Evolutionary conservation across 192 early-diverging fungal genomes (phyloP).

Genomic region (Mortierella claussenii): DNA sequence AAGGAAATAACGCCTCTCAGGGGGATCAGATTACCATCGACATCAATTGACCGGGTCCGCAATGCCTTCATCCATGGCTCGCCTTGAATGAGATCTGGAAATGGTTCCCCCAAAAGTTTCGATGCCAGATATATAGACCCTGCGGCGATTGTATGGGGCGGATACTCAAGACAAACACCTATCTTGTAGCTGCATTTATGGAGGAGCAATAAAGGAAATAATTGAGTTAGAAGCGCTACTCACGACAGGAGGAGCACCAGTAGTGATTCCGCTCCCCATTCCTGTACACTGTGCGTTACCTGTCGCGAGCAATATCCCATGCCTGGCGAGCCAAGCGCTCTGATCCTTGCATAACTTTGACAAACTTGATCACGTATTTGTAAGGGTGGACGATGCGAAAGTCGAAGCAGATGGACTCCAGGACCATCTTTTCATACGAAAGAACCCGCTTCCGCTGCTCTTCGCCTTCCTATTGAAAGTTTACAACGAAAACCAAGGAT

Average conservation of each 20-base stretch:
- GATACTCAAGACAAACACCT: slow-evolving; percentile 67
- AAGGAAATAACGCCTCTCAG: background rate
- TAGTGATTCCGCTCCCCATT: background rate
- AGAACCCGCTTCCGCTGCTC: slow-evolving; percentile 73
- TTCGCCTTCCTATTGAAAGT: slow-evolving; percentile 63
- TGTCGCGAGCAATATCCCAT: slow-evolving; percentile 59
- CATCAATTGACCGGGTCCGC: slow-evolving; percentile 61
- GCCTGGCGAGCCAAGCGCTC: slow-evolving; percentile 60
- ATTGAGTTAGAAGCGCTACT: too few relatives aligned
- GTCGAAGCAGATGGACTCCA: slow-evolving; percentile 85
- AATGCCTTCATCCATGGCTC: slow-evolving; percentile 62
- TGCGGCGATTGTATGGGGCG: slow-evolving; percentile 71
- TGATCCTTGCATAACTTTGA: slow-evolving; percentile 64
- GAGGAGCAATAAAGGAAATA: background rate
- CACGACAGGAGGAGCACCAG: too few relatives aligned
- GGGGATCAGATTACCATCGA: slow-evolving; percentile 66
- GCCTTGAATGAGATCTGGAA: slow-evolving; percentile 38
- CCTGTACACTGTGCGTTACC: slow-evolving; percentile 27
- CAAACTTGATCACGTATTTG: slow-evolving; percentile 77
- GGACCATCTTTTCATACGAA: slow-evolving; percentile 73
- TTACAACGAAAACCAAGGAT: background rate
- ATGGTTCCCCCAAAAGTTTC: slow-evolving; percentile 53
- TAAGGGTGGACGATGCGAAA: slow-evolving; percentile 83
- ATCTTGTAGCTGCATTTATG: slow-evolving; percentile 60
- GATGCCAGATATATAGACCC: slow-evolving; percentile 70